Evolutionary conservation across 768 basidiomycete genomes (phyloP), one percentile per base, ranked within the genome.

Genomic region (Kwoniella newhampshirensis): DNA sequence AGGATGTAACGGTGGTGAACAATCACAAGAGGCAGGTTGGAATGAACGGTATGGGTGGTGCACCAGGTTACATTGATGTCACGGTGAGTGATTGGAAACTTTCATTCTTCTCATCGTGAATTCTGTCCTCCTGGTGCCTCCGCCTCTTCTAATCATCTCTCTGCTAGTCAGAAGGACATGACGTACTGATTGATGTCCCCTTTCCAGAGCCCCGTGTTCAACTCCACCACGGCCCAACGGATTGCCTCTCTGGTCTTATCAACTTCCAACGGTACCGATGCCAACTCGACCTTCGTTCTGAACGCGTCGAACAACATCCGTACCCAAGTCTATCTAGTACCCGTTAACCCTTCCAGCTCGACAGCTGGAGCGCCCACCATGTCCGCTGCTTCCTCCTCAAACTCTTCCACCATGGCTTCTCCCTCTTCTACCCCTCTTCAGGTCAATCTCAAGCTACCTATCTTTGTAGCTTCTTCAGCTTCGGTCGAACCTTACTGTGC

Each of bases 401-500:
- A n/a, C n/a, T n/a, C 44, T 35, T 30, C 43, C 8, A 20, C 48
- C 6, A 37, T 21, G 32, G 51, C 57, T 43, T 41, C 62, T 1
- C 52, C 53, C 17, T 26, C 61, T 20, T 44, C 63, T 28, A 50
- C 62, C 7, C 60, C 59, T 20, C 63, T 66, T 50, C 56, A 62
- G 13, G 83, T 86, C 27, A 73, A 68, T 2, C 73, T 88, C 20
- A 77, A 79, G 58, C 67, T 80, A 26, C 75, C 78, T 3, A 74
- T 85, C 51, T 81, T 80, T 58, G 74, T 81, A 53, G 73, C 79
- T 21, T 57, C 47, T 8, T 64, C 54, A 11, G 81, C 79, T 0
- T 49, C 65, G 21, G 76, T 78, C 64, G 72, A 77, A 53, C 69
- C 76, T 21, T 83, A 79, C 66, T 88, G 87, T 58, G 83, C 82